Evolutionary conservation across 106 monocot genomes (phyloP), one percentile per base, ranked within the genome.

Genomic region (Hemerocallis citrina): DNA sequence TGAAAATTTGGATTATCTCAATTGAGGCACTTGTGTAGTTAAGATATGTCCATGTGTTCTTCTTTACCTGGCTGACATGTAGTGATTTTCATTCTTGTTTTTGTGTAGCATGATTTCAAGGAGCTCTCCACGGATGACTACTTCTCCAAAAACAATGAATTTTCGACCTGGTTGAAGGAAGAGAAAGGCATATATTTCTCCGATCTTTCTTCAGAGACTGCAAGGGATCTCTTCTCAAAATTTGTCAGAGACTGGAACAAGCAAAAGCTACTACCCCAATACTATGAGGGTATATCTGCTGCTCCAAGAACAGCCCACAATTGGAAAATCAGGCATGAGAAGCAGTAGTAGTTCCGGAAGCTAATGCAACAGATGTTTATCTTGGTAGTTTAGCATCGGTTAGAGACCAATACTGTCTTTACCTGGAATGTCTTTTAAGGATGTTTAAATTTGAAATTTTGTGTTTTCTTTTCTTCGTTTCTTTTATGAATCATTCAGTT

Each of bases 81-180:
- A 41, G 11, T 41, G 14, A 41, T 14, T 9, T 41, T 14, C 40
- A 9, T 7, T 14, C 7, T 41, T 41, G 40, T 24, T 15, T 5
- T 44, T 32, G 29, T 42, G 16, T 45, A 44, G 21, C 35, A 73
- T 14, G 57, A 73, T 52, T 73, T 95, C 27, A 57, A 71, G 66
- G 76, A 90, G 68, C 67, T 95, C 25, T 78, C 83, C 21, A 69
- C 75, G 32, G 83, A 79, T 28, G 95, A 95, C 55, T 95, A 95
- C 24, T 95, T 84, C 54, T 68, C 80, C 17, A 95, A 86, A 83
- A 95, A 89, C 81, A 95, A 89, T 33, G 95, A 95, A 60, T 95
- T 95, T 45, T 81, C 95, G 6, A 84, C 89, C 16, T 95, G 95
- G 95, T 68, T 95, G 61, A 95, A 95, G 65, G 86, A 95, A 81